These are phyloP conservation scores for Blastomyces silverae DNA, from an alignment of 2,329 filamentous ascomycete species.

Conservation along the genomic window DNA sequence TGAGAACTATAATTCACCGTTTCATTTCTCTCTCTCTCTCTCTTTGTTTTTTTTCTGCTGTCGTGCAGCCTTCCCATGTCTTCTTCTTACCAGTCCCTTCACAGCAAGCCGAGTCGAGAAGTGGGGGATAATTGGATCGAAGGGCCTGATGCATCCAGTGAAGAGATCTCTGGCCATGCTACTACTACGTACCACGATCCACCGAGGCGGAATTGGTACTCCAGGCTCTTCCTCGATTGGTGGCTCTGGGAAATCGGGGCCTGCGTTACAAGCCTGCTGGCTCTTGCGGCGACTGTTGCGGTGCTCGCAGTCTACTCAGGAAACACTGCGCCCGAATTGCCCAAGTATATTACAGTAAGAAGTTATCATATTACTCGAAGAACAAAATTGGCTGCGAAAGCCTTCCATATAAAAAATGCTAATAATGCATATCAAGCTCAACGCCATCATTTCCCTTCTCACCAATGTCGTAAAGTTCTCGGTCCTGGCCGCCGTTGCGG, in stretches of 20 bases:
- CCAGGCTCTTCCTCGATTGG: conserved; percentile 4
- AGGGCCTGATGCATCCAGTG: neutral
- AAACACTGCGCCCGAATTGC: neutral
- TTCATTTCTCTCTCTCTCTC: too few relatives aligned
- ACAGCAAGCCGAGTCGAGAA: neutral
- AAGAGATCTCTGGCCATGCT: neutral
- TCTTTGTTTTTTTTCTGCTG: neutral
- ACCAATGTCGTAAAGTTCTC: conserved; percentile 29
- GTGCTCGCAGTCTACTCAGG: neutral
- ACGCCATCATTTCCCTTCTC: conserved; percentile 33
- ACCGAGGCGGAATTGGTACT: neutral
- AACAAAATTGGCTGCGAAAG: neutral
- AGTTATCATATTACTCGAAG: neutral
- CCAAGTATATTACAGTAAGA: neutral
- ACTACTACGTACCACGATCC: neutral
- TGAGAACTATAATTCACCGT: too few relatives aligned
- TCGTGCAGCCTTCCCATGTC: neutral
- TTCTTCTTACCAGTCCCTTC: neutral
- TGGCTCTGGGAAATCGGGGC: conserved; percentile 8
- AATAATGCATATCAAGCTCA: conserved; percentile 17
- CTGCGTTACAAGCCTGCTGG: neutral
- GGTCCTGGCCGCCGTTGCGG: conserved; percentile 29
- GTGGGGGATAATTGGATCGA: neutral
- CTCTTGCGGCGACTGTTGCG: neutral
- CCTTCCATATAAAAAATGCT: neutral